Percentiles rank a stretch among this genome's conserved stretches.
These are phyloP conservation scores for Pseudohalonectria lignicola DNA, from an alignment of 2,329 filamentous ascomycete species.

Conservation along the genomic window DNA sequence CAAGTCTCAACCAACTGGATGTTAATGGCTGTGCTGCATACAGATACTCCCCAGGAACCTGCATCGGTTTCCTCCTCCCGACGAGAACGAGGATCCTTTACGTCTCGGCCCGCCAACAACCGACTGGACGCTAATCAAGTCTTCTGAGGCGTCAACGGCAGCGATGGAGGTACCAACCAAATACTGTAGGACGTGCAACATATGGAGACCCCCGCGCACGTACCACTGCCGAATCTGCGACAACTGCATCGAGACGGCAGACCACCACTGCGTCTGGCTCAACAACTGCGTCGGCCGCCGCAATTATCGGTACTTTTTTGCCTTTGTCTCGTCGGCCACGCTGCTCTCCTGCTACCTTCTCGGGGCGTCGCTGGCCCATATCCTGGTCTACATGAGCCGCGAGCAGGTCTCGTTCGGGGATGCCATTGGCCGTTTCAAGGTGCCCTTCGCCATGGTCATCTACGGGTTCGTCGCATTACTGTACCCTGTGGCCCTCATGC, in stretches of 20 bases:
- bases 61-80: conserved; percentile 71
- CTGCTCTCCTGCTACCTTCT: conserved; percentile 67
- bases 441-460: conserved; percentile 81
- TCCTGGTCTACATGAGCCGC: conserved; percentile 58
- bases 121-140: conserved; percentile 88
- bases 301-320: conserved; percentile 97
- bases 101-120: conserved; percentile 75
- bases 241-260: conserved; percentile 93
- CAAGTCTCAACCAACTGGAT: too few relatives aligned
- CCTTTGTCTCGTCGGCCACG: conserved; percentile 74
- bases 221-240: conserved; percentile 97
- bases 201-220: conserved; percentile 90
- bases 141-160: conserved; percentile 60
- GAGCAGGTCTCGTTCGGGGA: conserved; percentile 55
- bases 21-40: too few relatives aligned
- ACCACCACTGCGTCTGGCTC: conserved; percentile 97
- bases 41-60: conserved; percentile 88
- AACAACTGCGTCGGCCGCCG: conserved; percentile 96
- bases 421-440: conserved; percentile 60
- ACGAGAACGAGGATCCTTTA: conserved; percentile 70
- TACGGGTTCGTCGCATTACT: conserved; percentile 64
- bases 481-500: conserved; percentile 75
- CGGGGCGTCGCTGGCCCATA: conserved; percentile 67
- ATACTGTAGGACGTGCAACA: conserved; percentile 94
- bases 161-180: conserved; percentile 98